These are phyloP conservation scores for Stephania japonica DNA, from an alignment of 164 flowering plant genomes.

Conservation along the genomic window DNA sequence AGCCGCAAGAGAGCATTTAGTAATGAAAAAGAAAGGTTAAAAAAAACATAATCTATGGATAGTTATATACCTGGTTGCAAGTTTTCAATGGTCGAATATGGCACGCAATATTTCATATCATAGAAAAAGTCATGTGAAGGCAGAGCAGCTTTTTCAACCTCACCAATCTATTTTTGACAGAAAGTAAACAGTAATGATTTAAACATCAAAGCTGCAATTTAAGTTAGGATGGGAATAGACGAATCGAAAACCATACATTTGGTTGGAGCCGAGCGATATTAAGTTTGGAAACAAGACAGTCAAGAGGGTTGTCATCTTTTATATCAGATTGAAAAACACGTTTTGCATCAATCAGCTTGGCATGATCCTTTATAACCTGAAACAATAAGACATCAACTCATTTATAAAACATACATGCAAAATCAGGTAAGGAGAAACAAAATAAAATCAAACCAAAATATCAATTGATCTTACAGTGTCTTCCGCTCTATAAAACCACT, in stretches of 20 bases:
- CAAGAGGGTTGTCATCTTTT: conserved; percentile 52
- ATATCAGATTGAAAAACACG: conserved; percentile 61
- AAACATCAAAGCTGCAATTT: too few relatives aligned
- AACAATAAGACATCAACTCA: too few relatives aligned
- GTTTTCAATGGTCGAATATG: conserved; percentile 36
- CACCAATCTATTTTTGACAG: conserved; percentile 31
- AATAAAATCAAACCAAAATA: neutral
- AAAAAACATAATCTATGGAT: neutral
- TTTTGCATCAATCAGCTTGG: conserved; percentile 29
- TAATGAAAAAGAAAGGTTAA: too few relatives aligned
- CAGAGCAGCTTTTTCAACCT: conserved; percentile 16
- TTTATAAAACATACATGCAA: too few relatives aligned
- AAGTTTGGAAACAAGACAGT: conserved; percentile 50
- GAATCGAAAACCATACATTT: conserved; percentile 25
- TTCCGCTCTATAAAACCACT: conserved; percentile 62
- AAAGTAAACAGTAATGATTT: neutral
- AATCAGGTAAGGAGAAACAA: too few relatives aligned
- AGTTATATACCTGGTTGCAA: conserved; percentile 26
- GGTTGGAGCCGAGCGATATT: conserved; percentile 29
- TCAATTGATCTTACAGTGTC: conserved; percentile 55
- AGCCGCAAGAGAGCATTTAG: too few relatives aligned
- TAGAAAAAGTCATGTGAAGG: conserved; percentile 46
- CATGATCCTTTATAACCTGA: conserved; percentile 42
- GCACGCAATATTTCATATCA: conserved; percentile 43
- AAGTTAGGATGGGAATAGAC: neutral